Base-by-base conservation (phyloP, 495 filamentous ascomycete species). In the Penicillium antarcticum region DNA sequence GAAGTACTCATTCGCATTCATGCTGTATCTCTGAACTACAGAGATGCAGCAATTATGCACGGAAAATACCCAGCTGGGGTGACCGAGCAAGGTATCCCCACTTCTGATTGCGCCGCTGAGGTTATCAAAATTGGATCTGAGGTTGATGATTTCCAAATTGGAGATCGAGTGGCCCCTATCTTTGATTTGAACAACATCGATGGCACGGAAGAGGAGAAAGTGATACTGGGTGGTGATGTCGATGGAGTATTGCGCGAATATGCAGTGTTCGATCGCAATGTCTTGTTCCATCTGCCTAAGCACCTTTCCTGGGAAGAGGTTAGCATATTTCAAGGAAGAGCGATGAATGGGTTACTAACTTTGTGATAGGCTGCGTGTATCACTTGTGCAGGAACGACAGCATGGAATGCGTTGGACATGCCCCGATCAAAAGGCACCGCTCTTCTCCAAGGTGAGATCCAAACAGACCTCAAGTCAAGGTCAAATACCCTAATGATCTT, bases 161-260 rank as follows among this genome's bases (percentile, higher is more conserved):
- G 69, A 4, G 69, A 72, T 52, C 57, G 48, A 9, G 72, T 71
- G 0, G 34, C 57, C 9, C 45, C 48, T 26, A 29, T 29, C 5
- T 29, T 29, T 29, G 26, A 29, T 9, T 29, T 29, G 26, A 29
- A 29, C 26, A 29, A 29, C 9, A 29, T 29, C 26, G 26, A 29
- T 9, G 26, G 26, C 26, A 29, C 26, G 2, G 26, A 29, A 29
- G 26, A 29, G 9, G 26, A 29, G 5, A 10, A 0, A 10, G 5
- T 1, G 5, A 7, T 29, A 7, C 46, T 63, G 5, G 65, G 65
- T 23, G 59, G 53, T n/a, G 52, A 59, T 29, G 48, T 59, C 13
- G 59, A 65, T 26, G 68, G 66, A 19, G 51, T 63, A 19, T 45
- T 72, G 5, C 40, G 57, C 0, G 55, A 74, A 50, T 70, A 70